Evolutionary conservation across 805 yeast species (phyloP), one percentile per base, ranked within the genome.

Genomic region (Spathaspora girioi): DNA sequence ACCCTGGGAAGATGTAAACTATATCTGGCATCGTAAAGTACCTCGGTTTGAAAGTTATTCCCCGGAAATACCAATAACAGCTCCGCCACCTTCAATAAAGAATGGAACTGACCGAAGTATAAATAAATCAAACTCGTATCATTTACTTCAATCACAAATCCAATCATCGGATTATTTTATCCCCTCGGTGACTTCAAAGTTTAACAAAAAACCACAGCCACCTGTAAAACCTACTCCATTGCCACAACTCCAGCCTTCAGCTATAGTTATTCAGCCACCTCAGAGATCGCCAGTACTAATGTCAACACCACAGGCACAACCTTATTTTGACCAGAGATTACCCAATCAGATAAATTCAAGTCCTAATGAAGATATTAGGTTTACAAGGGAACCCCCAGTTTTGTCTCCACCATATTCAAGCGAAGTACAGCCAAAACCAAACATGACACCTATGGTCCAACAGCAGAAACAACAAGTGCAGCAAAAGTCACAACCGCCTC

Each of bases 1-100:
- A 4, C 69, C 65, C 5, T 74, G 79, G 79, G 63, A 70, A 46
- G 76, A 73, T 54, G 59, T 65, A 35, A 69, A 62, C 45, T 72
- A 57, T 51, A 69, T 74, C 20, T 74, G 79, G 79, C 61, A 63
- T 15, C 53, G 67, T 18, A 66, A 66, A 51, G 70, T 64, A 6
- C 71, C 71, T 2, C 54, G 67, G 48, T 61, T 67, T 45, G 71
- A 67, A 50, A 66, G 66, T n/a, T 64, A 59, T 52, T 56, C 51
- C 14, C 47, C 56, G 3, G 42, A 26, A 6, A 11, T 3, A n/a
- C 50, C 41, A 23, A 6, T 17, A 12, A 18, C 19, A 1, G 20
- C 15, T 19, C 50, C 19, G 42, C 52, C 62, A 0, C 70, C 73
- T 0, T 59, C 58, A 2, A 43, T 70, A 40, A 71, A 69, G 50